Conservation (phyloP, 352 stramenopile species). For the Pythium brassicae region DNA sequence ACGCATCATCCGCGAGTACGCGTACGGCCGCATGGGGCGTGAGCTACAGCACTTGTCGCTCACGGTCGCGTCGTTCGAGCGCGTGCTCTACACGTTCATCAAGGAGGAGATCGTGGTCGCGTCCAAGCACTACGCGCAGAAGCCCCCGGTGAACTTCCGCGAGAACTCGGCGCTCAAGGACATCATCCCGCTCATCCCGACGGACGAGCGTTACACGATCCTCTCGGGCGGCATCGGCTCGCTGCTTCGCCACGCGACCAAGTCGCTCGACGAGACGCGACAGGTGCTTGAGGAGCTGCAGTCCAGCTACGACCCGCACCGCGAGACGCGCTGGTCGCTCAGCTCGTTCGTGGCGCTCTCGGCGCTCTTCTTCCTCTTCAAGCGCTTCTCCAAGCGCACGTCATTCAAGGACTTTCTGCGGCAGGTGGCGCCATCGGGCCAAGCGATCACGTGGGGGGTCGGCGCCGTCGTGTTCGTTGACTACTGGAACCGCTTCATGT, state of each 20-base stretch:
- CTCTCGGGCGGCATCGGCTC: slow-evolving; percentile 73
- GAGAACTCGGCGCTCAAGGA: slow-evolving; percentile 83
- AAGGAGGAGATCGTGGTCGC: slow-evolving; percentile 85
- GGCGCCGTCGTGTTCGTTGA: slow-evolving; percentile 47
- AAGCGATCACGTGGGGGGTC: slow-evolving; percentile 61
- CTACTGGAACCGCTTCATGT: slow-evolving; percentile 76
- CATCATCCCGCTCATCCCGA: slow-evolving; percentile 84
- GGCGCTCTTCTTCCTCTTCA: slow-evolving; percentile 60
- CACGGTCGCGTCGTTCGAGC: slow-evolving; percentile 81
- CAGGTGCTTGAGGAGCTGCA: slow-evolving; percentile 80
- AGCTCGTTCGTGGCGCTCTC: slow-evolving; percentile 57
- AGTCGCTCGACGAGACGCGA: slow-evolving; percentile 73
- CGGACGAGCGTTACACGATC: slow-evolving; percentile 77
- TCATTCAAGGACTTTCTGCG: slow-evolving; percentile 66
- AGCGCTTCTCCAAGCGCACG: slow-evolving; percentile 62
- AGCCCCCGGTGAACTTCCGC: slow-evolving; percentile 65
- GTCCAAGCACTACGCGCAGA: slow-evolving; percentile 52
- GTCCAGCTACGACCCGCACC: slow-evolving; percentile 76
- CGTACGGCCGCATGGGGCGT: slow-evolving; percentile 73
- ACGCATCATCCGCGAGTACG: slow-evolving; percentile 83
- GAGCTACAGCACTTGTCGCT: slow-evolving; percentile 85
- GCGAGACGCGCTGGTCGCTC: slow-evolving; percentile 83
- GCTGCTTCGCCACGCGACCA: slow-evolving; percentile 76
- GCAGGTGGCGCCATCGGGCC: slow-evolving; percentile 57
- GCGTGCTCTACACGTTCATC: slow-evolving; percentile 84